These are phyloP conservation scores for Euphorbia schlechtendalii DNA, from an alignment of 441 rosid genomes.

Conservation along the genomic window DNA sequence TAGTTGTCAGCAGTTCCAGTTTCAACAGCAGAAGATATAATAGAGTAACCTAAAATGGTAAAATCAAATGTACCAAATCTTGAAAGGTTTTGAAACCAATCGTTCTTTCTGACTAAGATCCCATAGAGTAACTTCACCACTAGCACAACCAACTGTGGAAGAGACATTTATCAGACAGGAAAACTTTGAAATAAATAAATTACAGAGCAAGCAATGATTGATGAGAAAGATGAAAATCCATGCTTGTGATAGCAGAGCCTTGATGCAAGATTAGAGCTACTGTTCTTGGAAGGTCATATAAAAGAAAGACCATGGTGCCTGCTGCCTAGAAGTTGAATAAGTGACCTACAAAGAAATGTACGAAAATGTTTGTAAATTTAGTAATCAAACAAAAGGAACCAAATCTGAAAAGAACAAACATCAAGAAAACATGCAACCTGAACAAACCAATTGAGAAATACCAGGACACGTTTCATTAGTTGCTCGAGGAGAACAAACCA, in stretches of 20 bases:
- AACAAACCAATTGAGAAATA: slow-evolving; percentile 18
- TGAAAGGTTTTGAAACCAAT: slow-evolving; percentile 71
- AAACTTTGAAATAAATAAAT: not conserved
- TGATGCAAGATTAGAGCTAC: slow-evolving; percentile 63
- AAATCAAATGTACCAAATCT: slow-evolving; percentile 42
- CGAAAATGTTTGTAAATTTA: slow-evolving; percentile 10
- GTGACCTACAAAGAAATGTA: slow-evolving; percentile 45
- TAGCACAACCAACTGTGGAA: slow-evolving; percentile 70
- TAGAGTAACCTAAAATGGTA: not conserved
- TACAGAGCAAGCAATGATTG: slow-evolving; percentile 37
- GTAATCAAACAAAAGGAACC: slow-evolving; percentile 6
- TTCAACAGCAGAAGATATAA: too few species aligned
- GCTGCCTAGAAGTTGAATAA: slow-evolving; percentile 45
- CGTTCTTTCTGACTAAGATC: slow-evolving; percentile 54
- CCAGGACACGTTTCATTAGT: slow-evolving; percentile 71
- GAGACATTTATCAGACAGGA: slow-evolving; percentile 24
- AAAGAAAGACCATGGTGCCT: slow-evolving; percentile 52
- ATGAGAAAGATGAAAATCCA: slow-evolving; percentile 79
- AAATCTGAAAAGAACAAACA: slow-evolving; percentile 17
- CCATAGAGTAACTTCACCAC: slow-evolving; percentile 88
- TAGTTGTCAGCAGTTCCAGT: slow-evolving; percentile 3
- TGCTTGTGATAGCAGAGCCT: slow-evolving; percentile 68
- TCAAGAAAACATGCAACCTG: slow-evolving; percentile 13
- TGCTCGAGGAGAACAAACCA: too few species aligned
- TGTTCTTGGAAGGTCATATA: slow-evolving; percentile 75